Evolutionary conservation across 176 grass and related monocot genomes (phyloP), one percentile per base, ranked within the genome.

Genomic region (Bromus sterilis): DNA sequence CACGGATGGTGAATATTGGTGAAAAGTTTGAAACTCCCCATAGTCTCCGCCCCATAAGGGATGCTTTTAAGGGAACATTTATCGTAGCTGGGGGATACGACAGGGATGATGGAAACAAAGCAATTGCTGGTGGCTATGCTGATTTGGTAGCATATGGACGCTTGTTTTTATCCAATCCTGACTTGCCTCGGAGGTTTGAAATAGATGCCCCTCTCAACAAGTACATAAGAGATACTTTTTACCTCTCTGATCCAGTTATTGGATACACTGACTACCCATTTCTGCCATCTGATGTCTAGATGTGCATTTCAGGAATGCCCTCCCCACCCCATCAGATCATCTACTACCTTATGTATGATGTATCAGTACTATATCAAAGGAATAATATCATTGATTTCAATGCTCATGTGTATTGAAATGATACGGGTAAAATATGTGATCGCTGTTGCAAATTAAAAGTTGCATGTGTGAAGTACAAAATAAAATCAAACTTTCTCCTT

Each of bases 91-190:
- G 85, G 28, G 80, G 82, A 11, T 94, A 94, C 32, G 39, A 75
- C 23, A 76, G 89, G 64, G 85, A 90, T 61, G 91, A 91, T 36
- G 91, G 89, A 33, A 91, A 92, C 78, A 67, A 86, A 33, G 87
- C 85, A 58, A 70, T 97, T 3, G 40, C 73, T 14, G 75, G 44
- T 66, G 82, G 82, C 6, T 88, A 97, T 79, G 73, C 89, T 30
- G 94, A 97, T 84, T 80, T 94, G 42, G 76, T 94, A 37, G 94
- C 89, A 39, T 94, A 94, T 35, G 89, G 94, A 2, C 89, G 91
- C 32, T 33, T 91, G 30, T 94, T 97, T 79, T 51, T 94, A 31
- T 86, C 94, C 51, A 97, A 97, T 74, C 91, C 91, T 35, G 94
- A 97, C 56, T 79, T 97, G 9, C 94, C 87, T 59, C 55, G 18